Percentiles rank a stretch among this genome's conserved stretches.
Conservation (phyloP, 2,329 filamentous ascomycete species). For the Dothistroma pini region DNA sequence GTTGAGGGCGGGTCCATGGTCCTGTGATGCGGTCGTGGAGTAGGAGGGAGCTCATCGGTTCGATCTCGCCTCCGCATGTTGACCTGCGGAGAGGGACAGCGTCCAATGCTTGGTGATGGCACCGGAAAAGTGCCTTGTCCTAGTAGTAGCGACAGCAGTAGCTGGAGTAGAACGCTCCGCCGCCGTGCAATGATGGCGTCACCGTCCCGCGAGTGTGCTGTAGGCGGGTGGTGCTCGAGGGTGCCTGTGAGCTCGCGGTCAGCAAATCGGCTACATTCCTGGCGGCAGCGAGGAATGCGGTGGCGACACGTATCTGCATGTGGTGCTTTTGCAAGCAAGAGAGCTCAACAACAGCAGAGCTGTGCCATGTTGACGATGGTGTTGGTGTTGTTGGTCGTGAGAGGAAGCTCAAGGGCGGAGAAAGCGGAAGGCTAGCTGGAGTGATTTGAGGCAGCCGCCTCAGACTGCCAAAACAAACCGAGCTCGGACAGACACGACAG, state of each 20-base stretch:
- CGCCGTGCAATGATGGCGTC: too few relatives aligned
- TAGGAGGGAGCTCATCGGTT: not conserved
- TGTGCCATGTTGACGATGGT: not conserved
- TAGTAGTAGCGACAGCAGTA: not conserved
- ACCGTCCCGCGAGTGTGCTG: not conserved
- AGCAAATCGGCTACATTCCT: not conserved
- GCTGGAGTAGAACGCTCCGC: not conserved
- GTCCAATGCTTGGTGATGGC: not conserved
- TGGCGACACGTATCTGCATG: not conserved
- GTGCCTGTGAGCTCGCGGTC: conserved; percentile 60
- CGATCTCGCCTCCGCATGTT: not conserved
- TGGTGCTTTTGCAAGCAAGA: not conserved
- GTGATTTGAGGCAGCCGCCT: not conserved
- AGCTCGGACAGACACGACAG: not conserved
- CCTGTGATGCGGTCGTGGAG: not conserved
- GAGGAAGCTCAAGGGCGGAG: not conserved
- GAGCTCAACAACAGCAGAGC: not conserved
- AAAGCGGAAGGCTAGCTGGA: not conserved
- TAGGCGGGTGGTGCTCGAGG: not conserved
- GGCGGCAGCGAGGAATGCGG: not conserved
- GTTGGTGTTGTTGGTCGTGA: not conserved
- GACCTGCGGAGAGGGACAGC: not conserved
- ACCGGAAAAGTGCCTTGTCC: not conserved
- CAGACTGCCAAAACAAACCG: not conserved
- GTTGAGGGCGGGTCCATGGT: not conserved